phyloP scores from a whole-genome alignment of 495 filamentous ascomycete genomes.

The Penicillium simplicissimum region DNA sequence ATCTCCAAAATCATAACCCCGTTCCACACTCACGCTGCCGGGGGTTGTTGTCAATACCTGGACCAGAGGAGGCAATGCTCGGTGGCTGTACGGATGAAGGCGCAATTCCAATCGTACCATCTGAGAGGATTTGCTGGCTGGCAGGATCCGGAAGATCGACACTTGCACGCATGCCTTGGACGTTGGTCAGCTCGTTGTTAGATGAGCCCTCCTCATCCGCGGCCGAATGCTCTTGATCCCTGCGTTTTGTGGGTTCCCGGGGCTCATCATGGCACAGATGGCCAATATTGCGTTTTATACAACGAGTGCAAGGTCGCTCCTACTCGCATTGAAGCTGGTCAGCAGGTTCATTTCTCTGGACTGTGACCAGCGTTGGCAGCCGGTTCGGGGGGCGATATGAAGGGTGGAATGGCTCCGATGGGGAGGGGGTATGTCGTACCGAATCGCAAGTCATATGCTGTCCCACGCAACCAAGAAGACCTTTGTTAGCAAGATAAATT shows the following conservation, averaged over 20 bases:
- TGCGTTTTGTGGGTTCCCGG: constrained; percentile 75
- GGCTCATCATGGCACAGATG: constrained; percentile 99
- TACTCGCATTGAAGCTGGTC: constrained; percentile 40
- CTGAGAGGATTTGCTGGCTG: constrained; percentile 42
- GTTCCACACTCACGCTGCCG: constrained; percentile 70
- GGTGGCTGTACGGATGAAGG: constrained; percentile 37
- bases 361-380: constrained; percentile 13
- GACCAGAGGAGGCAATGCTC: constrained; percentile 37
- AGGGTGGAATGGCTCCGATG: constrained; percentile 24
- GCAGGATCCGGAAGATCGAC: constrained; percentile 46
- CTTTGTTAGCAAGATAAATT: constrained; percentile 36
- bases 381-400: constrained; percentile 27
- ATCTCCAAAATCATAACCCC: constrained; percentile 10
- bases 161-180: constrained; percentile 42
- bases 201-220: constrained; percentile 60
- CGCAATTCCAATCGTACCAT: constrained; percentile 38
- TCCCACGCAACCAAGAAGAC: constrained; percentile 42
- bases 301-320: constrained; percentile 95
- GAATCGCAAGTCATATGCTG: constrained; percentile 99
- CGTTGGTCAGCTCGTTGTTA: constrained; percentile 43
- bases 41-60: constrained; percentile 56
- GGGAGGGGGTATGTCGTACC: constrained; percentile 69
- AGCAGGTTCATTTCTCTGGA: constrained; percentile 26
- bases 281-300: constrained; percentile 98
- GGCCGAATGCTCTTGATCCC: constrained; percentile 60